A percentile compares a stretch with the other conserved stretches of the same genome.
These are phyloP conservation scores for Golubevia pallescens DNA, from an alignment of 1,284 basidiomycete species.

Conservation along the genomic window DNA sequence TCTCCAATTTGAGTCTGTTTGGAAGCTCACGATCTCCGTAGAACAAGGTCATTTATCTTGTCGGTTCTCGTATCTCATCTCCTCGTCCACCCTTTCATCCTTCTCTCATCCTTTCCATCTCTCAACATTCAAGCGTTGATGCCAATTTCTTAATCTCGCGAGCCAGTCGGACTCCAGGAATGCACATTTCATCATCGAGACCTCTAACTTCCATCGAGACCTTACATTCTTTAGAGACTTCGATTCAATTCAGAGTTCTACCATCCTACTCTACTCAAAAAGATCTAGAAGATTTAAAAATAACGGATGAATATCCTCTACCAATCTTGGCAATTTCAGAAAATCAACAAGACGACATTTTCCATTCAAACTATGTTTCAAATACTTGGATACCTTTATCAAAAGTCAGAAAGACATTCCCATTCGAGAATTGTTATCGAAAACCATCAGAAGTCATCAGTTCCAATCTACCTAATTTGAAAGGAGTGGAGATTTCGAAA, in stretches of 20 bases:
- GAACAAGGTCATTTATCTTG: too few relatives aligned
- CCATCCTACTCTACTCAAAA: too few relatives aligned
- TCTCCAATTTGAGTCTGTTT: not conserved
- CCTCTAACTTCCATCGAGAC: conserved; percentile 15
- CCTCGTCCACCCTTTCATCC: not conserved
- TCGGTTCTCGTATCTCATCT: not conserved
- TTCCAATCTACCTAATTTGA: conserved; percentile 12
- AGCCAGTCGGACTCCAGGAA: conserved; percentile 15
- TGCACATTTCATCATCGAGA: conserved; percentile 29
- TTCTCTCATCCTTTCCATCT: not conserved
- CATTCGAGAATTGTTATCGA: not conserved
- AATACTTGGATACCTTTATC: conserved; percentile 32
- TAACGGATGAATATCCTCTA: too few relatives aligned
- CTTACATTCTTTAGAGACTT: conserved; percentile 22
- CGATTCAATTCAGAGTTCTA: conserved; percentile 10
- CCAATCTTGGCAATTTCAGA: not conserved
- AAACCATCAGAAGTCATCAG: too few relatives aligned
- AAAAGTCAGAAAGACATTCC: conserved; percentile 9
- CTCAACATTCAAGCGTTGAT: too few relatives aligned
- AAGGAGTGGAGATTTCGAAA: not conserved
- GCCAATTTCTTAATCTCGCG: conserved; percentile 26
- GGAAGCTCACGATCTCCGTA: too few relatives aligned
- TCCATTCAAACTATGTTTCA: conserved; percentile 15
- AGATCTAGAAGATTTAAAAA: conserved; percentile 10
- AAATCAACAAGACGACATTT: conserved; percentile 13